Evolutionary conservation across 805 yeast species (phyloP), one percentile per base, ranked within the genome.

Genomic region (Ogataea trehaloabstinens): DNA sequence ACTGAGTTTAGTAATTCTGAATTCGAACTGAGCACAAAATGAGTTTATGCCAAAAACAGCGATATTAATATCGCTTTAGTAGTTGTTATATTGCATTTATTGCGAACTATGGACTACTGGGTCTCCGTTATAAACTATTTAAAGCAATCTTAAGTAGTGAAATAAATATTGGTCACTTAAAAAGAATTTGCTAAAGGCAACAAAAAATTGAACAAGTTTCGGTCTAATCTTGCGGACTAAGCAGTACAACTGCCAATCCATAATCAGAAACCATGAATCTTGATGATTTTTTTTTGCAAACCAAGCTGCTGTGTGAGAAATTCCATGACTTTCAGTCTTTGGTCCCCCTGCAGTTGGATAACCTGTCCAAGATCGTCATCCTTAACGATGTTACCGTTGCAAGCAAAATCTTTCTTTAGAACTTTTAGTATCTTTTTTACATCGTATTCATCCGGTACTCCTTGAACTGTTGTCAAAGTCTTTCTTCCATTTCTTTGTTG

Each of bases 401-500:
- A 93, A 52, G 97, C 99, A 65, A 93, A 91, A 66, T 93, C 98
- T 70, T 93, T 93, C 80, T 93, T 91, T 61, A 91, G 75, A 44
- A 88, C 95, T 67, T 88, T 87, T 58, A 91, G 75, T 58, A 91
- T 89, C 63, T 91, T 87, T 76, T 91, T 91, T 66, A 85, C 73
- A 65, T 91, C 99, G 69, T 88, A 91, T 68, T 93, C 98, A 48
- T 70, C 80, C 51, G 98, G 97, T 46, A 91, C 78, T 62, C 99
- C 99, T 73, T 93, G 98, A 47, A 91, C 98, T 29, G 99, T 91
- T 52, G 99, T 91, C 65, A 91, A 80, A 49, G 98, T 91, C 73
- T 91, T 91, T 74, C 98, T 90, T 65, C 99, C 99, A 74, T 93
- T 91, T 77, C 99, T 91, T 75, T 91, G 99, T 73, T 91, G 99